Base-by-base conservation (phyloP, 2,329 filamentous ascomycete species). In the Pseudogymnoascus sp. region DNA sequence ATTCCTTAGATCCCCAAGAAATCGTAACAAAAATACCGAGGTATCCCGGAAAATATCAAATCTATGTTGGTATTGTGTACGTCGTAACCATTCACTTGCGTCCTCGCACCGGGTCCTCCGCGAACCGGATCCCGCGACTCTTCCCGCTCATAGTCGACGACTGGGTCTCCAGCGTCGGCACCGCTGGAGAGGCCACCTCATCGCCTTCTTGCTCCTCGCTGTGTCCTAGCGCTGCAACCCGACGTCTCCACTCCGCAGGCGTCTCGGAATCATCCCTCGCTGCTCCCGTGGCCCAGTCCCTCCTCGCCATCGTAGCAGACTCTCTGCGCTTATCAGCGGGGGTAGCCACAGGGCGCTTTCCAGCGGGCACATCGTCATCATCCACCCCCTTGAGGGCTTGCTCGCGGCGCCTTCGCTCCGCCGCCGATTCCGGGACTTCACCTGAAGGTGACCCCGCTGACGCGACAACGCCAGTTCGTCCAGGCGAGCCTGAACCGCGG, bases 211-310 rank as follows among this genome's bases (percentile, higher is more conserved):
- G 59, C 24, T 64, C 64, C 37, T 46, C 61, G 12, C 77, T 75
- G 65, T 89, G 78, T 8, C 89, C 89, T 1, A 93, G 77, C 1
- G 90, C 90, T 1, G 89, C 89, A 69, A 91, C 85, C 69, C 90
- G 83, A 61, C 90, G 80, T 41, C 89, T 82, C 63, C 88, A 81
- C 74, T 93, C 90, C 0, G 89, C 90, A 0, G 89, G 87, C 0
- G 89, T 92, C 75, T 93, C 90, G 35, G 77, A 79, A 35, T 78
- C 78, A n/a, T 80, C 78, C 28, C 66, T 41, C 60, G 66, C 63
- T 40, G 69, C 62, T 2, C 64, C 64, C 5, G 24, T 24, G n/a
- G 37, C 46, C 16, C 14, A 11, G 4, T 14, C 62, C 3, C 59
- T 61, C 14, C 35, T 56, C 24, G 16, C 31, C 53, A 14, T 61